Percentiles rank a stretch among this genome's conserved stretches.
These are phyloP conservation scores for barley (Hordeum vulgare) DNA, from an alignment of 176 grass and related monocot genomes.

Conservation along the genomic window MorexV3_pseudomolecules_assembly NC_058520.1:122533418-122533917, in stretches of 20 bases:
- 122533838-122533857: constrained; percentile 1
- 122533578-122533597: constrained; percentile 27
- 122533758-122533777: neutral
- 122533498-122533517: constrained; percentile 31
- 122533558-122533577: neutral
- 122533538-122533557: constrained; percentile 50
- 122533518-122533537: constrained; percentile 37
- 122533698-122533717: neutral
- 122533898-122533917: neutral
- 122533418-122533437: neutral
- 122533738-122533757: neutral
- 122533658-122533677: neutral
- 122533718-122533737: constrained; percentile 2
- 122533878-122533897: neutral
- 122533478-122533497: constrained; percentile 27
- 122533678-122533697: constrained; percentile 17
- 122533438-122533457: constrained; percentile 22
- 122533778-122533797: constrained; percentile 1
- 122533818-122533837: neutral
- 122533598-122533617: constrained; percentile 21
- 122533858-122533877: constrained; percentile 14
- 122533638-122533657: neutral
- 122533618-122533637: neutral
- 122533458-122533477: neutral
- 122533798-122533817: constrained; percentile 1